phyloP scores from a whole-genome alignment of 164 flowering plant genomes.

The Umbilicus rupestris region DNA sequence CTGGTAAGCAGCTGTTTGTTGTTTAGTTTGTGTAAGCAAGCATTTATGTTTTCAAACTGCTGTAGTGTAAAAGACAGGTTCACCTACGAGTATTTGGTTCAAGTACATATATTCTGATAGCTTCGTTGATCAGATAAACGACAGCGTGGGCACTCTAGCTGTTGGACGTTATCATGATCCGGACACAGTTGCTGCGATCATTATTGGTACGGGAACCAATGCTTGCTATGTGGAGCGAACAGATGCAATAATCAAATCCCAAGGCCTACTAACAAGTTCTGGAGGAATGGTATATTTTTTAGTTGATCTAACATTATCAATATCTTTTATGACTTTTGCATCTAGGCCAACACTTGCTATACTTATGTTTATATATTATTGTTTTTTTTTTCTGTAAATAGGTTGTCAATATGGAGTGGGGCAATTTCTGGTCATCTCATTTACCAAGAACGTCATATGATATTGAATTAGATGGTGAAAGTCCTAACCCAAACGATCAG shows the following conservation, averaged over 20 bases:
- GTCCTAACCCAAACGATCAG: conserved; percentile 81
- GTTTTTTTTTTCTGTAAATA: conserved; percentile 16
- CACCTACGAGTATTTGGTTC: not conserved
- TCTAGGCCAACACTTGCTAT: not conserved
- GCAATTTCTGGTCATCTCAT: conserved; percentile 89
- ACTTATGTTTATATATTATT: conserved; percentile 1
- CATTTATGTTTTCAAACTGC: not conserved
- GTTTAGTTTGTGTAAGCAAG: not conserved
- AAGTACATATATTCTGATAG: not conserved
- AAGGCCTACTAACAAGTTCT: conserved; percentile 66
- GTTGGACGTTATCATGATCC: conserved; percentile 78
- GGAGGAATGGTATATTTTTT: conserved; percentile 70
- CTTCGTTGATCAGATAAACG: conserved; percentile 59
- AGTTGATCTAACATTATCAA: conserved; percentile 1
- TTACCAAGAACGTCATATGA: conserved; percentile 84
- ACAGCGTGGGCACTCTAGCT: conserved; percentile 91
- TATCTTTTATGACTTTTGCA: not conserved
- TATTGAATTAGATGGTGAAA: conserved; percentile 67
- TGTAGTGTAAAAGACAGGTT: not conserved
- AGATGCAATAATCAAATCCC: conserved; percentile 85
- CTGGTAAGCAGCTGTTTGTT: conserved; percentile 37
- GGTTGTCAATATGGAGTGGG: conserved; percentile 98
- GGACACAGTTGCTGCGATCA: conserved; percentile 91
- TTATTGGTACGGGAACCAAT: conserved; percentile 92
- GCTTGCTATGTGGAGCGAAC: conserved; percentile 88